phyloP scores from a whole-genome alignment of 2,329 filamentous ascomycete species.

The Xylariaceae sp. region DNA sequence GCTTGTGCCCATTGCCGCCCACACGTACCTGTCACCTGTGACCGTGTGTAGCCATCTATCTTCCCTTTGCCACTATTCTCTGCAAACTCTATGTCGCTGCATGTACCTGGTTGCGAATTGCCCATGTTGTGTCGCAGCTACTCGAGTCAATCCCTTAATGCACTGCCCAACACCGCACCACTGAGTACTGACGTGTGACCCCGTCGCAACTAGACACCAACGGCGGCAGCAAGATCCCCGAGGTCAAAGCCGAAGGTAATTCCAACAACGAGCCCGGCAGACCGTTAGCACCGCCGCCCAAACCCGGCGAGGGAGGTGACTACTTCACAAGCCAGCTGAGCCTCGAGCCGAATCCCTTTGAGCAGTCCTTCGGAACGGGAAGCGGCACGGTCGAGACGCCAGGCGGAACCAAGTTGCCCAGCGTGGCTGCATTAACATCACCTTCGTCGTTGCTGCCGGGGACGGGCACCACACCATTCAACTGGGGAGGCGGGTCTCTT shows the following conservation, averaged over 20 bases:
- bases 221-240: constrained; percentile 45
- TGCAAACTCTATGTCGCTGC: neutral
- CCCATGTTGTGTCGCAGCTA: constrained; percentile 3
- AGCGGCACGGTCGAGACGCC: constrained; percentile 71
- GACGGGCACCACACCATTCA: constrained; percentile 68
- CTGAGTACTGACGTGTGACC: constrained; percentile 24
- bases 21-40: too few species aligned
- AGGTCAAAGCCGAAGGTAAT: constrained; percentile 49
- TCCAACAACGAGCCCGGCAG: constrained; percentile 57
- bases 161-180: constrained; percentile 14
- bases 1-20: too few species aligned
- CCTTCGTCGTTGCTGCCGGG: constrained; percentile 78
- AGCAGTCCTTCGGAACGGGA: constrained; percentile 79
- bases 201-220: constrained; percentile 37
- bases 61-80: too few species aligned
- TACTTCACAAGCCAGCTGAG: constrained; percentile 68
- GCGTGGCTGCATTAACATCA: constrained; percentile 87
- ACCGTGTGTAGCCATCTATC: too few species aligned
- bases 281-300: constrained; percentile 69
- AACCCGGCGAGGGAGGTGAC: constrained; percentile 56
- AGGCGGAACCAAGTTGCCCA: constrained; percentile 77
- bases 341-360: constrained; percentile 93
- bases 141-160: constrained; percentile 5
- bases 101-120: constrained; percentile 7
- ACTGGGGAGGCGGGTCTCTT: constrained; percentile 80